Conservation (phyloP, 805 yeast genomes). For the Spathaspora girioi region DNA sequence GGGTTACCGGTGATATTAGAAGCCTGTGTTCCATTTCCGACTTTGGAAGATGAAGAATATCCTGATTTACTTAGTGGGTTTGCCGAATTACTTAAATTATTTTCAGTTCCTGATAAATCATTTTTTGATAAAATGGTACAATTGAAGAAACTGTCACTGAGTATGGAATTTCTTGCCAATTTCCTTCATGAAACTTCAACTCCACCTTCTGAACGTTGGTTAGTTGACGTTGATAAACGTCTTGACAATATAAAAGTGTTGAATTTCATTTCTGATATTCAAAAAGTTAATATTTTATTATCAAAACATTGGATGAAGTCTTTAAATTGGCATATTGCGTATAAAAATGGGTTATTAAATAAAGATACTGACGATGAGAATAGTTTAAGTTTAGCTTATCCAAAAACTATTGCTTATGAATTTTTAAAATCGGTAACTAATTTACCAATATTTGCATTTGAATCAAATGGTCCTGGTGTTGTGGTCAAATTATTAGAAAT, state of each 20-base stretch:
- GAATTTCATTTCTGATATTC: conserved; percentile 27
- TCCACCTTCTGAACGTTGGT: conserved; percentile 1
- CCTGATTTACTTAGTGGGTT: conserved; percentile 30
- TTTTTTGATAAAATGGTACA: conserved; percentile 27
- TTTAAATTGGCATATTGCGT: conserved; percentile 34
- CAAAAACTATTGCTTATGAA: conserved; percentile 27
- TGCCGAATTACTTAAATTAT: conserved; percentile 31
- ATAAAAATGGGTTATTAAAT: conserved; percentile 22
- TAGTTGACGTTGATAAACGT: conserved; percentile 9
- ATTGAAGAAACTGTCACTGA: conserved; percentile 9
- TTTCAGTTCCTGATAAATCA: conserved; percentile 34
- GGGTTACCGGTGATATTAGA: conserved; percentile 35
- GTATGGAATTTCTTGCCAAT: conserved; percentile 4
- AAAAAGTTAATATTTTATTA: conserved; percentile 30
- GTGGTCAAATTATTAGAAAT: conserved; percentile 32
- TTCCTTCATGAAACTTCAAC: conserved; percentile 1
- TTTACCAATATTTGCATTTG: conserved; percentile 33
- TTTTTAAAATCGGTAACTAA: conserved; percentile 22
- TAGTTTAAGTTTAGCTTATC: conserved; percentile 13
- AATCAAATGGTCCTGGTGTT: conserved; percentile 38
- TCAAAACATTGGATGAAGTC: conserved; percentile 37
- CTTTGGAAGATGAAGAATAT: conserved; percentile 33
- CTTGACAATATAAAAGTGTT: conserved; percentile 16
- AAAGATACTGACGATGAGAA: conserved; percentile 12
- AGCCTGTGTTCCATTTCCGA: conserved; percentile 31